A percentile compares a stretch with the other conserved stretches of the same genome.
Evolutionary conservation across 2,329 filamentous ascomycete species (phyloP).

Genomic region (Pseudophaeomoniella oleicola): DNA sequence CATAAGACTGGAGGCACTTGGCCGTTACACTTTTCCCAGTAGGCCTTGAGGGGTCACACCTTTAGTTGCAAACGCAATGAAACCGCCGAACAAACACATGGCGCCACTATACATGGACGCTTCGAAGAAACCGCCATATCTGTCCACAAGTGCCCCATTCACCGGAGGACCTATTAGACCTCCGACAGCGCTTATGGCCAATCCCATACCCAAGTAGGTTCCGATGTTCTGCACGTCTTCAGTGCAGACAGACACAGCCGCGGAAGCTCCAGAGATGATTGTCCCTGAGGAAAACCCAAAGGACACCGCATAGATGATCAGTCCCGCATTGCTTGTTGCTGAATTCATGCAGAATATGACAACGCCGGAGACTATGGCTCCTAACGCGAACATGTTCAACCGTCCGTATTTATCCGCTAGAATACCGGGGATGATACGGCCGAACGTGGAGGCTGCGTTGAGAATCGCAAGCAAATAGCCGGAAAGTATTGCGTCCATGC

Average conservation of each 20-base stretch:
- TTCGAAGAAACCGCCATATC: conserved; percentile 24
- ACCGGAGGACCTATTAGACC: conserved; percentile 34
- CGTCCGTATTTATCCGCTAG: conserved; percentile 19
- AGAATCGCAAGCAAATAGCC: conserved; percentile 18
- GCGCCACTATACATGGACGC: conserved; percentile 22
- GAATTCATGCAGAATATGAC: conserved; percentile 16
- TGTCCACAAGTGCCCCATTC: conserved; percentile 28
- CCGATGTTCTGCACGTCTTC: conserved; percentile 8
- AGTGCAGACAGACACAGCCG: conserved; percentile 7
- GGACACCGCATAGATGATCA: conserved; percentile 17
- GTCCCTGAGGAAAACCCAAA: conserved; percentile 21
- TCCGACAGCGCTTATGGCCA: conserved; percentile 24
- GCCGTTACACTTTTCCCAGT: conserved; percentile 18
- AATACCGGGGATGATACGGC: conserved; percentile 19
- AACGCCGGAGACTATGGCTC: conserved; percentile 13
- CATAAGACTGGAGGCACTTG: no score
- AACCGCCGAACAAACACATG: conserved; percentile 20
- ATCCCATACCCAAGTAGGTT: conserved; percentile 11
- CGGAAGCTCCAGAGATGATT: conserved; percentile 14
- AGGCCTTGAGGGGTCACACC: conserved; percentile 21
- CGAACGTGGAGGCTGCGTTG: conserved; percentile 19
- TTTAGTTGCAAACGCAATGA: conserved; percentile 22
- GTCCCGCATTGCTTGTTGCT: conserved; percentile 11
- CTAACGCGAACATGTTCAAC: conserved; percentile 15
- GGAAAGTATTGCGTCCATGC: conserved; percentile 11